phyloP scores from a whole-genome alignment of 352 stramenopile species.

The Pythium guiyangense region DNA sequence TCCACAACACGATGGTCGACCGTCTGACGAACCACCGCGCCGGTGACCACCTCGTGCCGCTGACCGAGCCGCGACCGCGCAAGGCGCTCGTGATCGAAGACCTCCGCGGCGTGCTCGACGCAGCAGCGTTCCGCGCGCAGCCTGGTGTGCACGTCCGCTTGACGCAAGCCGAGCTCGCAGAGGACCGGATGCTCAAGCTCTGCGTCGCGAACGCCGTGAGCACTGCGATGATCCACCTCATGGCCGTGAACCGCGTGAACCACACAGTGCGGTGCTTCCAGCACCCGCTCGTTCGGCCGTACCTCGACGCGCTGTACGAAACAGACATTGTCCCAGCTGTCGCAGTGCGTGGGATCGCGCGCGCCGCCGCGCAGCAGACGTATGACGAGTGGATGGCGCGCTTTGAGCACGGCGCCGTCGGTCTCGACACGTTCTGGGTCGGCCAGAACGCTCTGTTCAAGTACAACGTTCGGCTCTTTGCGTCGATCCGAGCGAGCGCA shows the following conservation, averaged over 20 bases:
- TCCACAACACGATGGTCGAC: conserved; percentile 87
- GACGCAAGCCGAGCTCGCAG: conserved; percentile 38
- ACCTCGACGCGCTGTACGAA: conserved; percentile 79
- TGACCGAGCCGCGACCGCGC: conserved; percentile 49
- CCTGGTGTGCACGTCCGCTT: conserved; percentile 49
- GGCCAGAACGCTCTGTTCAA: conserved; percentile 82
- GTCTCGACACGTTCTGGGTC: conserved; percentile 92
- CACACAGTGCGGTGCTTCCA: conserved; percentile 26
- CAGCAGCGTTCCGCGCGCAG: conserved; percentile 18
- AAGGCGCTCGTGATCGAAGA: conserved; percentile 75
- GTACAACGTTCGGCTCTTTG: conserved; percentile 38
- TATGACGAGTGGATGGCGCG: conserved; percentile 86
- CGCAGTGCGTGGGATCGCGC: conserved; percentile 19
- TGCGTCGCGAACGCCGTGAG: conserved; percentile 90
- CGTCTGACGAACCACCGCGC: conserved; percentile 52
- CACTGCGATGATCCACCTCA: conserved; percentile 87
- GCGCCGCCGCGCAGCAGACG: conserved; percentile 30
- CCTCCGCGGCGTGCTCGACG: conserved; percentile 32
- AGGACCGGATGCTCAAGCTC: conserved; percentile 90
- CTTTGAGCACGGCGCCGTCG: conserved; percentile 84
- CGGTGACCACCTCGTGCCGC: conserved; percentile 42
- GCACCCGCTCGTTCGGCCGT: conserved; percentile 40
- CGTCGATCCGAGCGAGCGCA: conserved; percentile 21
- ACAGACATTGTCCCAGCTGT: conserved; percentile 72
- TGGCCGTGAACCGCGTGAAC: conserved; percentile 42